These are phyloP conservation scores for Blastobotrys buckinghamii DNA, from an alignment of 1,139 yeast genomes.

Conservation along the genomic window DNA sequence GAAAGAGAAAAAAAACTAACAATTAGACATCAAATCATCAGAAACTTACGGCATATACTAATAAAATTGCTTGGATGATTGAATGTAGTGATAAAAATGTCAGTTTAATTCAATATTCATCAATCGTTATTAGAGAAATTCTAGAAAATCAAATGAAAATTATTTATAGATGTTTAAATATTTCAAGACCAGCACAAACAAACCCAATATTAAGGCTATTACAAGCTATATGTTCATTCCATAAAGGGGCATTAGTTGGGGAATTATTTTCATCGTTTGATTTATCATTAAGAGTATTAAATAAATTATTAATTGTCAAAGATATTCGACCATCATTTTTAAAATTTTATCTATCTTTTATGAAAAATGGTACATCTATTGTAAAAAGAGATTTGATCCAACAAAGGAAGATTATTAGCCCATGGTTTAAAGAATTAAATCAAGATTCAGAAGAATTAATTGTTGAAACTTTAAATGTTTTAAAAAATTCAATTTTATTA, in stretches of 20 bases:
- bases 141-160: slow-evolving; percentile 54
- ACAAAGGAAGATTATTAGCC: slow-evolving; percentile 52
- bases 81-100: slow-evolving; percentile 16
- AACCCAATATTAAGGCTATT: slow-evolving; percentile 57
- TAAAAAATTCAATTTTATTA: slow-evolving; percentile 46
- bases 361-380: slow-evolving; percentile 44
- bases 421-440: slow-evolving; percentile 58
- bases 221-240: slow-evolving; percentile 45
- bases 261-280: slow-evolving; percentile 64
- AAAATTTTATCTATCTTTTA: slow-evolving; percentile 53
- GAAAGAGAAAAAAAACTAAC: not conserved
- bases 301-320: slow-evolving; percentile 47
- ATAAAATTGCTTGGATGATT: slow-evolving; percentile 18
- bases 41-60: slow-evolving; percentile 10
- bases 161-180: slow-evolving; percentile 62
- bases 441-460: slow-evolving; percentile 50
- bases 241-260: slow-evolving; percentile 46
- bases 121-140: slow-evolving; percentile 44
- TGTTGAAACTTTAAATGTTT: slow-evolving; percentile 39
- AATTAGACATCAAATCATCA: slow-evolving; percentile 17
- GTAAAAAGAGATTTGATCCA: slow-evolving; percentile 57
- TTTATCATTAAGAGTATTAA: slow-evolving; percentile 53
- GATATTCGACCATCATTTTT: slow-evolving; percentile 56
- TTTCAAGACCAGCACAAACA: slow-evolving; percentile 53
- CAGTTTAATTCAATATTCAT: slow-evolving; percentile 25